Evolutionary conservation across 495 filamentous ascomycete species (phyloP).

Genomic region (Terfezia boudieri): DNA sequence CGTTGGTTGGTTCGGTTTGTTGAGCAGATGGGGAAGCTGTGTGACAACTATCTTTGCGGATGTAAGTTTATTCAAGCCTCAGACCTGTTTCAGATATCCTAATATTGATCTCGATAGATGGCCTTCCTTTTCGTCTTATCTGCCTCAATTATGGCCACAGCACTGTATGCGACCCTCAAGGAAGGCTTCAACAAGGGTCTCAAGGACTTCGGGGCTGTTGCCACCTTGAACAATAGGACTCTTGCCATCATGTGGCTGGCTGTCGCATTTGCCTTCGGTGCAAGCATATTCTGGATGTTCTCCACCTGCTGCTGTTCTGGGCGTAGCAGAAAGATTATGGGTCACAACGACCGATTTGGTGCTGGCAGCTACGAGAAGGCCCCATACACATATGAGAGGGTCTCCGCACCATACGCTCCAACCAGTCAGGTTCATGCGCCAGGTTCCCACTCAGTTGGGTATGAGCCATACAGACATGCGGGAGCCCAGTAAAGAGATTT

Average conservation of each 20-base stretch:
- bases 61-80: conserved; percentile 27
- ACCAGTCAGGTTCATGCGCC: neutral
- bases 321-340: conserved; percentile 9
- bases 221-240: conserved; percentile 41
- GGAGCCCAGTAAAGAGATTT: neutral
- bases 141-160: conserved; percentile 37
- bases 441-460: conserved; percentile 4
- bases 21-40: conserved; percentile 46
- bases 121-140: conserved; percentile 39
- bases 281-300: conserved; percentile 70
- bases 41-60: conserved; percentile 53
- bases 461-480: conserved; percentile 14
- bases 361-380: conserved; percentile 1
- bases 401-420: conserved; percentile 13
- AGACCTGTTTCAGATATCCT: conserved; percentile 22
- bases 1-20: conserved; percentile 46
- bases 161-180: conserved; percentile 33
- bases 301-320: conserved; percentile 66
- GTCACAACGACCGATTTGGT: conserved; percentile 2
- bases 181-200: conserved; percentile 39
- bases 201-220: conserved; percentile 41
- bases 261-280: conserved; percentile 48
- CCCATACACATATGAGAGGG: conserved; percentile 10
- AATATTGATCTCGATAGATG: conserved; percentile 24
- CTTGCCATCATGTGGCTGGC: conserved; percentile 55